phyloP scores from a whole-genome alignment of 371 early-diverging fungal species.

The Mortierella sp. region DNA sequence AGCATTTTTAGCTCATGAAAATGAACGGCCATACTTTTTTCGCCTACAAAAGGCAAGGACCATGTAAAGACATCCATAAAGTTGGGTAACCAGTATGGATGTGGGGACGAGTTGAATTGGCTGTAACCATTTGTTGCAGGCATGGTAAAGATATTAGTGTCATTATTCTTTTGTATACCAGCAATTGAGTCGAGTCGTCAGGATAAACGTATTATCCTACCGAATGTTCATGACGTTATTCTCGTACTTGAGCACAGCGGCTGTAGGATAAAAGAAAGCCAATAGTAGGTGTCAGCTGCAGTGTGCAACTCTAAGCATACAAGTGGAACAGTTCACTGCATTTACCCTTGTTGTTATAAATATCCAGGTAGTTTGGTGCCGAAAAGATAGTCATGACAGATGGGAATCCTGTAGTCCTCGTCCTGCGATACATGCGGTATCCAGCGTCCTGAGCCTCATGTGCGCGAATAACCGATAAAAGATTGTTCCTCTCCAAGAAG shows the following conservation, averaged over 20 bases:
- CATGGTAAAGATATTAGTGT: no score
- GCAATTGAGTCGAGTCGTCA: no score
- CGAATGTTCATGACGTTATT: constrained; percentile 97
- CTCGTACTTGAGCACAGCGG: constrained; percentile 96
- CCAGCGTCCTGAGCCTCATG: constrained; percentile 99
- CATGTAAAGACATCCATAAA: constrained; percentile 98
- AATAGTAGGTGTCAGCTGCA: not conserved
- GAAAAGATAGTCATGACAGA: constrained; percentile 97
- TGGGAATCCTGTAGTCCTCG: constrained; percentile 92
- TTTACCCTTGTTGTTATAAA: constrained; percentile 96
- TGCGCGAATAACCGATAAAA: constrained; percentile 94
- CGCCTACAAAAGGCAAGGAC: constrained; percentile 98
- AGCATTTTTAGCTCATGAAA: no score
- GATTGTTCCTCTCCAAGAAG: constrained; percentile 93
- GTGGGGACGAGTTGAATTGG: constrained; percentile 80
- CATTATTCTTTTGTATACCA: no score
- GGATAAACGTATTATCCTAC: constrained; percentile 68
- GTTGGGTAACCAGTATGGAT: constrained; percentile 97
- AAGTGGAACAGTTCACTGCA: no score
- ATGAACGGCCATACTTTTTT: constrained; percentile 80
- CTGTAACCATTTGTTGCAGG: constrained; percentile 2
- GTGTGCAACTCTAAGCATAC: not conserved
- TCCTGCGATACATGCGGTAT: constrained; percentile 95
- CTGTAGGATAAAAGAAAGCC: constrained; percentile 53
- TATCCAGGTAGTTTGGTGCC: constrained; percentile 97